A percentile compares a stretch with the other conserved stretches of the same genome.
phyloP scores from a whole-genome alignment of 345 rosid genomes.

The Laguncularia racemosa region DNA sequence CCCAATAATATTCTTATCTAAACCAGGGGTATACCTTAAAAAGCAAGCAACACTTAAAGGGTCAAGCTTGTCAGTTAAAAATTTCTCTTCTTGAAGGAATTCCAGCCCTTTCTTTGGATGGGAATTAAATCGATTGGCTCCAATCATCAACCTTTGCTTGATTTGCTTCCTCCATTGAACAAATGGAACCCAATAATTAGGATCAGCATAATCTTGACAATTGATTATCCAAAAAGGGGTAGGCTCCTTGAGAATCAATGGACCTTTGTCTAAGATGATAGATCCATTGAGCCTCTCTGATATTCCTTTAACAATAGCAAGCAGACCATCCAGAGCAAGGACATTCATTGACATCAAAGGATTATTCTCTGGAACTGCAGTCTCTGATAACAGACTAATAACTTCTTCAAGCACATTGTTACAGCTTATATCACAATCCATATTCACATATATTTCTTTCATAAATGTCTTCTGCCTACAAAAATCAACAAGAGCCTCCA shows the following conservation, averaged over 20 bases:
- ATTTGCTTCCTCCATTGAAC: conserved; percentile 84
- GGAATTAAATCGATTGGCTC: conserved; percentile 98
- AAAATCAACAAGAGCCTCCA: conserved; percentile 99
- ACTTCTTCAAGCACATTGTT: conserved; percentile 96
- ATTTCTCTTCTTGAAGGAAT: conserved; percentile 96
- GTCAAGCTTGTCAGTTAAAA: conserved; percentile 94
- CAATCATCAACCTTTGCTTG: conserved; percentile 96
- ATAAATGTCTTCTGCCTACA: conserved; percentile 96
- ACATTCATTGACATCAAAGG: conserved; percentile 95
- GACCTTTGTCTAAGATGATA: conserved; percentile 51
- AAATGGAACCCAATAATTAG: conserved; percentile 88
- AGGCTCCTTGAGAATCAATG: conserved; percentile 77
- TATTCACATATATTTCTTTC: conserved; percentile 99
- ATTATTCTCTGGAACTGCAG: conserved; percentile 94
- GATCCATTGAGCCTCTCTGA: conserved; percentile 92
- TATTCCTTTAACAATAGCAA: conserved; percentile 96
- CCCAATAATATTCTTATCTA: conserved; percentile 97
- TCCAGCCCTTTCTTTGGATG: conserved; percentile 98
- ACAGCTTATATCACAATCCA: conserved; percentile 98
- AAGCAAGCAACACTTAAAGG: conserved; percentile 99
- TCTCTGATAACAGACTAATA: conserved; percentile 80
- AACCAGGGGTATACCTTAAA: conserved; percentile 92
- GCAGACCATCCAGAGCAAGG: conserved; percentile 93
- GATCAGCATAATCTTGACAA: conserved; percentile 76
- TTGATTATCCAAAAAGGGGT: conserved; percentile 97